A percentile compares a stretch with the other conserved stretches of the same genome.
These are phyloP conservation scores for Phytophthora kernoviae DNA, from an alignment of 352 stramenopile genomes.

Conservation along the genomic window DNA sequence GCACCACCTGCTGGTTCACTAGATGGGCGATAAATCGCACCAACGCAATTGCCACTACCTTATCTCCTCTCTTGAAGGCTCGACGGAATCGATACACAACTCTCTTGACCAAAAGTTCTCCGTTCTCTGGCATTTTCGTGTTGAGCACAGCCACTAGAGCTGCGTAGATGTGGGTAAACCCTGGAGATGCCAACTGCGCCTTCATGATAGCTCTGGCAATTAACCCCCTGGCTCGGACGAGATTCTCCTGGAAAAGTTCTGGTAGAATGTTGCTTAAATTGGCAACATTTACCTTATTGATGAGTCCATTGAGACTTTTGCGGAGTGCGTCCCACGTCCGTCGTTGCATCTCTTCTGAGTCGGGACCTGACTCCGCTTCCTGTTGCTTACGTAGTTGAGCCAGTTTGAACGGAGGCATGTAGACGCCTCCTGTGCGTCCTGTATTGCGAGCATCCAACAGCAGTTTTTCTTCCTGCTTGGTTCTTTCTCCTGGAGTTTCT, in stretches of 20 bases:
- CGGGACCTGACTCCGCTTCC: constrained; percentile 20
- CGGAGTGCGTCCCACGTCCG: constrained; percentile 96
- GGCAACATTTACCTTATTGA: constrained; percentile 96
- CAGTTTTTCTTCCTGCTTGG: constrained; percentile 27
- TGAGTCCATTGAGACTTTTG: constrained; percentile 98
- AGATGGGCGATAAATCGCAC: constrained; percentile 98
- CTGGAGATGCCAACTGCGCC: constrained; percentile 94
- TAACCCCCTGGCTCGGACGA: constrained; percentile 95
- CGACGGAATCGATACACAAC: constrained; percentile 96
- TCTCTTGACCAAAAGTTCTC: constrained; percentile 94
- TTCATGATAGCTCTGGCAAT: constrained; percentile 96
- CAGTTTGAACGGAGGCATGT: constrained; percentile 93
- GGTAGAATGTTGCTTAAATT: constrained; percentile 97
- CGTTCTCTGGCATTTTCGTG: constrained; percentile 98
- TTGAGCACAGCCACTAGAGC: constrained; percentile 98
- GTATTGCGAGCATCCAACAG: constrained; percentile 40
- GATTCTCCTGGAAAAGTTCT: constrained; percentile 97
- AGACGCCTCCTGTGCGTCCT: constrained; percentile 89
- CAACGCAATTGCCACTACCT: constrained; percentile 94
- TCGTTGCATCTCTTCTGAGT: constrained; percentile 88
- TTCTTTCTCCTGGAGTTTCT: constrained; percentile 4
- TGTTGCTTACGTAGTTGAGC: constrained; percentile 71
- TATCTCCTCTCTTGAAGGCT: constrained; percentile 97
- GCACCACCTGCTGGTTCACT: constrained; percentile 98
- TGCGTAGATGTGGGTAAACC: constrained; percentile 97